Evolutionary conservation across 331 rosid species (phyloP), one percentile per base, ranked within the genome.

Genomic region (Cucumis variabilis): DNA sequence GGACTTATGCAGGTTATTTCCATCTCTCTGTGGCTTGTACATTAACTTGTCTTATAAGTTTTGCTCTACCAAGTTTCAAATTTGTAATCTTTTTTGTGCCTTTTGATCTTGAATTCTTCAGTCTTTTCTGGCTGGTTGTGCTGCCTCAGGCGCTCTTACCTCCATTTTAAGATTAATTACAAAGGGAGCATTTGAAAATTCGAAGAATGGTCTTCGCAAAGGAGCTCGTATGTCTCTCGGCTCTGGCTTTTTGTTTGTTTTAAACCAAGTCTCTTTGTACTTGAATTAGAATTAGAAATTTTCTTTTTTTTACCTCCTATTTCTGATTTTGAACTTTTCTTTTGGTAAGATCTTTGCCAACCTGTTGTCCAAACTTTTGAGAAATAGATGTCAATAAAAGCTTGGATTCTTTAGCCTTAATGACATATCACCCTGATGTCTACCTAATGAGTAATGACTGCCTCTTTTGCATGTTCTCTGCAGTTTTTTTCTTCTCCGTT

Each of bases 401-500:
- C n/a, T 71, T 71, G 80, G 80, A 13, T 20, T 73, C 27, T 51
- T 50, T 80, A 58, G 69, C 50, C 41, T 58, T 28, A 15, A 27
- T 58, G 70, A 58, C 24, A 55, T 80, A 10, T 55, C 1, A 55
- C 5, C 9, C 24, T 58, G 69, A 84, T 82, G 33, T 21, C 60
- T 75, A 69, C 84, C 30, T 74, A 30, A 10, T 23, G 48, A 44
- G 48, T 44, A 7, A 44, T 44, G 48, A 67, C n/a, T 23, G 66
- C 58, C 25, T 87, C 21, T 85, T 91, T 58, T 63, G 41, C 30
- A 65, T 84, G 62, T 82, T 33, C 17, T 24, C 86, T 91, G 93
- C 96, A 97, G 99, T 95, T 89, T 50, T 97, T 63, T 97, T 97
- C 93, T 94, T 97, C 86, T 85, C 94, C 83, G 90, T 97, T 88